Conservation (phyloP, 345 rosid species). For the Arabidopsis suecica region DNA sequence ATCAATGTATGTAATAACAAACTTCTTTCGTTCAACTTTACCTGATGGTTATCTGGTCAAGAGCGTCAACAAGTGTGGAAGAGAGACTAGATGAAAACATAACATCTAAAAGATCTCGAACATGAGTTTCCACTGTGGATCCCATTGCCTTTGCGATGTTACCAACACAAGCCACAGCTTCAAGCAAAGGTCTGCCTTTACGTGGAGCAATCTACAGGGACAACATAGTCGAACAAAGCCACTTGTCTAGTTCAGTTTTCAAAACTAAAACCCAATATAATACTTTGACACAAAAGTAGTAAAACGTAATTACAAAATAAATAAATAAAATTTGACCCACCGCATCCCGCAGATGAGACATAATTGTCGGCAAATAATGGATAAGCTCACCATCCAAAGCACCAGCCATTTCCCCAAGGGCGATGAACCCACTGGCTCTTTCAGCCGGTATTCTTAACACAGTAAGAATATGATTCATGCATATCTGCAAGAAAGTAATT, state of each 20-base stretch:
- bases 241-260: conserved; percentile 24
- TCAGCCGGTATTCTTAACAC: conserved; percentile 88
- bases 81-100: conserved; percentile 93
- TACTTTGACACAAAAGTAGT: conserved; percentile 27
- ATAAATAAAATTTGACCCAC: conserved; percentile 50
- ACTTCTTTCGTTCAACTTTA: conserved; percentile 35
- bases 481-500: conserved; percentile 65
- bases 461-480: conserved; percentile 93
- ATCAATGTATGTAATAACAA: conserved; percentile 23
- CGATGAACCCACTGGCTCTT: conserved; percentile 95
- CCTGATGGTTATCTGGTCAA: conserved; percentile 87
- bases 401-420: conserved; percentile 99
- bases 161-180: conserved; percentile 98
- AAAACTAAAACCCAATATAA: conserved; percentile 14
- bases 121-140: conserved; percentile 75
- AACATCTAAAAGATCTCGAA: conserved; percentile 80
- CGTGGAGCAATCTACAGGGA: conserved; percentile 93
- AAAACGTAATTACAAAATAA: conserved; percentile 17
- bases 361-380: conserved; percentile 94
- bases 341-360: conserved; percentile 89
- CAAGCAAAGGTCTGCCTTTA: conserved; percentile 89
- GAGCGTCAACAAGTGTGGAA: conserved; percentile 81
- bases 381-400: conserved; percentile 97
- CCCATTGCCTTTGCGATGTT: conserved; percentile 99
- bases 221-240: conserved; percentile 34